Percentiles rank a stretch among this genome's conserved stretches.
Evolutionary conservation across 441 rosid genomes (phyloP).

Genomic region (Pelargonium exstipulatum): DNA sequence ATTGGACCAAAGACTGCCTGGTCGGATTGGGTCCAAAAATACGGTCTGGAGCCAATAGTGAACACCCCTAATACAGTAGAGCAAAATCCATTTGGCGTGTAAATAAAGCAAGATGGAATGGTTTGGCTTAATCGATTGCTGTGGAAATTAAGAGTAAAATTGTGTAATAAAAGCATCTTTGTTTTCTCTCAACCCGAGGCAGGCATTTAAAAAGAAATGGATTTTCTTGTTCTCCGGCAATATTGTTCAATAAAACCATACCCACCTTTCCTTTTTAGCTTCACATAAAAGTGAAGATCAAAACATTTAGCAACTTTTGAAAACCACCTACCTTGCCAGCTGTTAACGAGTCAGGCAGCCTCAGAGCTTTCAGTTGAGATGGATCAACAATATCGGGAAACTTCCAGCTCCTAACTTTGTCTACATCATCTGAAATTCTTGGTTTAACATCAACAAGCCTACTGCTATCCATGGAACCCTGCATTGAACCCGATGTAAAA

Average conservation of each 20-base stretch:
- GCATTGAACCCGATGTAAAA: conserved; percentile 26
- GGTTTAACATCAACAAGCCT: conserved; percentile 59
- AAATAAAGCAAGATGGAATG: no score
- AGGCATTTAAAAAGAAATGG: no score
- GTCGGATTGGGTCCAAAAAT: no score
- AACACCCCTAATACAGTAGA: no score
- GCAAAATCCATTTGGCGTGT: no score
- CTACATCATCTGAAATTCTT: conserved; percentile 55
- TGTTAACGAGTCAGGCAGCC: conserved; percentile 55
- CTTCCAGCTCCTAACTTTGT: conserved; percentile 71
- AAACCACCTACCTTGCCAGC: conserved; percentile 51
- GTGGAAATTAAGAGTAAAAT: no score
- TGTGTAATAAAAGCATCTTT: neutral
- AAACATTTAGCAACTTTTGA: neutral
- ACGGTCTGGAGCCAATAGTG: no score
- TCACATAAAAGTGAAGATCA: neutral
- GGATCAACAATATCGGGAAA: conserved; percentile 66
- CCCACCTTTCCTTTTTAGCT: no score
- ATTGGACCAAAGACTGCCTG: no score
- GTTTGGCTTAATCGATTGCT: no score
- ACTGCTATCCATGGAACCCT: conserved; percentile 61
- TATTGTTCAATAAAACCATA: no score
- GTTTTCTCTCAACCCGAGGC: neutral
- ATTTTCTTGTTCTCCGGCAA: no score
- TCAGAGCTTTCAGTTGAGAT: conserved; percentile 69